Percentiles rank a stretch among this genome's conserved stretches.
phyloP scores from a whole-genome alignment of 2,329 filamentous ascomycete genomes.

The Madurella fahalii region DNA sequence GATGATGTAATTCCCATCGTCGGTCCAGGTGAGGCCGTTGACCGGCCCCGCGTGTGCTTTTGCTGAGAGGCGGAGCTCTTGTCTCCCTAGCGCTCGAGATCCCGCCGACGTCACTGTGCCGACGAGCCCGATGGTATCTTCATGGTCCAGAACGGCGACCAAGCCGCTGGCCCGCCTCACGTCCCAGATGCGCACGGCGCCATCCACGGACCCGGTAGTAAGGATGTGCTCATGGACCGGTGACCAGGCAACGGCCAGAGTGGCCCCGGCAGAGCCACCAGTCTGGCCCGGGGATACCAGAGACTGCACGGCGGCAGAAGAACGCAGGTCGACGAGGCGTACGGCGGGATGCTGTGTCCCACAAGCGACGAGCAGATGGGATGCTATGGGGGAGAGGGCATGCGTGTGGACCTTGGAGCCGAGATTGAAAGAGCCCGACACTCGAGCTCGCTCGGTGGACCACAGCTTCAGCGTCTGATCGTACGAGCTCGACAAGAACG shows the following conservation, averaged over 20 bases:
- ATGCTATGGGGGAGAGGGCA: conserved; percentile 67
- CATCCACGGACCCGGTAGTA: conserved; percentile 80
- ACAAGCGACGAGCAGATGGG: conserved; percentile 77
- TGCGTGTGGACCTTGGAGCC: conserved; percentile 71
- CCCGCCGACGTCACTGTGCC: conserved; percentile 14
- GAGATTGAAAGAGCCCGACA: conserved; percentile 65
- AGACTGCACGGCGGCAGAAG: conserved; percentile 70
- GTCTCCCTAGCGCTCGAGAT: conserved; percentile 28
- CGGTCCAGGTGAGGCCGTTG: conserved; percentile 81
- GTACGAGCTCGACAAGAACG: conserved; percentile 73
- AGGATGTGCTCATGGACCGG: conserved; percentile 75
- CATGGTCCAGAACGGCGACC: conserved; percentile 75
- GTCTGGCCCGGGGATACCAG: conserved; percentile 57
- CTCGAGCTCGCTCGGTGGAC: conserved; percentile 57
- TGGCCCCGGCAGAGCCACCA: conserved; percentile 47
- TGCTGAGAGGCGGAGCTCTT: conserved; percentile 40
- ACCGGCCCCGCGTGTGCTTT: conserved; percentile 77
- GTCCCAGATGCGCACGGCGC: conserved; percentile 81
- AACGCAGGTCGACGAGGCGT: conserved; percentile 79
- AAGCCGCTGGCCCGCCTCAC: conserved; percentile 73
- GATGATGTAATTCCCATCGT: conserved; percentile 71
- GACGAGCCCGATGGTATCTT: conserved; percentile 69
- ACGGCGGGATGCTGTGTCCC: conserved; percentile 83
- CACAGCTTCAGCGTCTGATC: conserved; percentile 75
- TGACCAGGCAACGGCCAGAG: conserved; percentile 74